These are phyloP conservation scores for Penicillium verrucosum DNA, from an alignment of 2,329 filamentous ascomycete genomes.

Conservation along the genomic window DNA sequence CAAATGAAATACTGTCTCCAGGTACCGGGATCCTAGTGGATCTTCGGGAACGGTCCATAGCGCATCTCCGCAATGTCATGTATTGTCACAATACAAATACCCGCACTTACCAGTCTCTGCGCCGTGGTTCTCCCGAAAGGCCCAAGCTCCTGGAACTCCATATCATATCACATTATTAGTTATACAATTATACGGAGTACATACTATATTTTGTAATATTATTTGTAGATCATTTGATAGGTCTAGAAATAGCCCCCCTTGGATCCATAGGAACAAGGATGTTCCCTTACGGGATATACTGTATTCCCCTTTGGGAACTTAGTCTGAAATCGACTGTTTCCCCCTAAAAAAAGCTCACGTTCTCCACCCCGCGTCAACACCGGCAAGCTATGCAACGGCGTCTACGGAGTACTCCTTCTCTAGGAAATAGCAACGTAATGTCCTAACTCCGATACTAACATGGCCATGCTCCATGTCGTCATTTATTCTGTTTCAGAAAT, in stretches of 20 bases:
- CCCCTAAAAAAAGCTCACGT: background rate
- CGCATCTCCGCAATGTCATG: constrained; percentile 15
- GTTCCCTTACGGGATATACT: background rate
- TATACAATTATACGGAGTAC: too few species aligned
- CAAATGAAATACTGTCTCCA: constrained; percentile 12
- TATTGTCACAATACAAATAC: background rate
- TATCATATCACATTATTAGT: too few species aligned
- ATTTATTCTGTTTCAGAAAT: background rate
- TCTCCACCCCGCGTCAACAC: constrained; percentile 6
- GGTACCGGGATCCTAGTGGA: constrained; percentile 19
- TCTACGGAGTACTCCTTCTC: background rate
- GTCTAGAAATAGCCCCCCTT: background rate
- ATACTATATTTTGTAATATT: background rate
- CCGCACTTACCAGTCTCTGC: constrained; percentile 3
- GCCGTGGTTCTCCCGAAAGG: constrained; percentile 6
- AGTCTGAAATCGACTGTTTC: background rate
- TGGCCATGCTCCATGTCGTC: background rate
- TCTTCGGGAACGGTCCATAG: constrained; percentile 16
- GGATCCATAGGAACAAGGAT: background rate
- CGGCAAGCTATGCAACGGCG: constrained; percentile 3
- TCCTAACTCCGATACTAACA: background rate
- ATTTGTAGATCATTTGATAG: constrained; percentile 9
- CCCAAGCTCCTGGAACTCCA: constrained; percentile 6
- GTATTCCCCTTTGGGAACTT: background rate
- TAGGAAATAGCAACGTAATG: background rate